phyloP scores from a whole-genome alignment of 257 asterid genomes.

The Scutellaria galericulata region DNA sequence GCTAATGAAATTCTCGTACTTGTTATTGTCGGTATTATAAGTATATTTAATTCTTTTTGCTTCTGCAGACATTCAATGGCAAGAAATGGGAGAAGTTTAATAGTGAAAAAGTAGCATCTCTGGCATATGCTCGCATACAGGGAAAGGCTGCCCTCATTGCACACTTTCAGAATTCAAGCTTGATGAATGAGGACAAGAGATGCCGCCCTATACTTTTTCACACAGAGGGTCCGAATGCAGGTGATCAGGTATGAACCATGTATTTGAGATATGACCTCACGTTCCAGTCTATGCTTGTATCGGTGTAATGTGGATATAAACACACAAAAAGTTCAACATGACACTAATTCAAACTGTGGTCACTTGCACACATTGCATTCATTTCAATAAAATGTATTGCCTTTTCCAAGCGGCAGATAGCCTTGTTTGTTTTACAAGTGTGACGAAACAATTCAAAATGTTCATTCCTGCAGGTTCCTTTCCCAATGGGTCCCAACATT shows the following conservation, averaged over 20 bases:
- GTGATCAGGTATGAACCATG: constrained; percentile 80
- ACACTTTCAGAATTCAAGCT: constrained; percentile 97
- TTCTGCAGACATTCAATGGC: constrained; percentile 84
- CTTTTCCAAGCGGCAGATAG: background rate
- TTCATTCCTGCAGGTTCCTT: constrained; percentile 74
- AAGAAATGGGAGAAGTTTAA: constrained; percentile 99
- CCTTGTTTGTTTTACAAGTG: background rate
- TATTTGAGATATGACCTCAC: background rate
- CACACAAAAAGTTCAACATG: background rate
- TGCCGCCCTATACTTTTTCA: constrained; percentile 98
- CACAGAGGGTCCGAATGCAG: constrained; percentile 99
- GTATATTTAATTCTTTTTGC: background rate
- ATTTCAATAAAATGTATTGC: background rate
- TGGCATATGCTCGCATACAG: constrained; percentile 98
- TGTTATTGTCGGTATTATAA: constrained; percentile 18
- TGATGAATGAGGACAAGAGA: constrained; percentile 99
- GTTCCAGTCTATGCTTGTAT: background rate
- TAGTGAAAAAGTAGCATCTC: constrained; percentile 96
- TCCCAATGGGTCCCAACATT: constrained; percentile 92
- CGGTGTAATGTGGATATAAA: background rate
- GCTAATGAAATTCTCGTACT: constrained; percentile 13
- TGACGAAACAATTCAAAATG: background rate
- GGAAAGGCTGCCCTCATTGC: constrained; percentile 96
- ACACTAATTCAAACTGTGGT: too few relatives aligned
- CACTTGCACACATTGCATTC: background rate